A percentile compares a stretch with the other conserved stretches of the same genome.
phyloP scores from a whole-genome alignment of 208 protist species.

The Leishmania tropica region DNA sequence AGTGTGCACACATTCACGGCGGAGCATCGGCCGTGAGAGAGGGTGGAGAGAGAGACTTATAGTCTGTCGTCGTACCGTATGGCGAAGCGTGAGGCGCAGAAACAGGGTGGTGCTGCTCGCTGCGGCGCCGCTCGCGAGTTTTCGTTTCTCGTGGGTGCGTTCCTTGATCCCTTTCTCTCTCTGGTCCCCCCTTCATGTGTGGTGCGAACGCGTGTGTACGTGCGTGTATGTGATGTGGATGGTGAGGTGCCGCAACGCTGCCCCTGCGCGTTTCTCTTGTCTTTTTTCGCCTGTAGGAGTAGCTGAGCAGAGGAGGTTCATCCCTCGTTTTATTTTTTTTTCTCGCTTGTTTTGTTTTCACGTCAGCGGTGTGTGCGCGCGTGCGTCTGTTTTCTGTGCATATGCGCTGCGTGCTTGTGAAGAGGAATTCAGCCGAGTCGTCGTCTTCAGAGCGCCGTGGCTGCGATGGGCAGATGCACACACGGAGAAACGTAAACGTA shows the following conservation, averaged over 20 bases:
- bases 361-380: too few relatives aligned
- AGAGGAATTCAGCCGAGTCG: not conserved
- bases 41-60: not conserved
- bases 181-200: not conserved
- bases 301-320: not conserved
- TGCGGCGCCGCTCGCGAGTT: not conserved
- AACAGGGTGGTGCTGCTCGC: not conserved
- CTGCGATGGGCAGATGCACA: not conserved
- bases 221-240: not conserved
- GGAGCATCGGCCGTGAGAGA: not conserved
- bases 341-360: too few relatives aligned
- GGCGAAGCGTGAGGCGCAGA: not conserved
- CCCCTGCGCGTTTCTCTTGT: not conserved
- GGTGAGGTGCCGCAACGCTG: not conserved
- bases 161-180: not conserved
- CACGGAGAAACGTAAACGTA: not conserved
- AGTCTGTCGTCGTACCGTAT: not conserved
- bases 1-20: not conserved
- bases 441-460: not conserved
- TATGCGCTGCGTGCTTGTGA: not conserved
- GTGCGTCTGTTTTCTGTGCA: not conserved
- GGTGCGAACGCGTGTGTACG: not conserved
- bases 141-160: too few relatives aligned
- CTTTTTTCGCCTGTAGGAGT: not conserved
- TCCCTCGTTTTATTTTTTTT: too few relatives aligned